Conservation (phyloP, 1,284 basidiomycete species). For the Rhodotorula sp. region DNA sequence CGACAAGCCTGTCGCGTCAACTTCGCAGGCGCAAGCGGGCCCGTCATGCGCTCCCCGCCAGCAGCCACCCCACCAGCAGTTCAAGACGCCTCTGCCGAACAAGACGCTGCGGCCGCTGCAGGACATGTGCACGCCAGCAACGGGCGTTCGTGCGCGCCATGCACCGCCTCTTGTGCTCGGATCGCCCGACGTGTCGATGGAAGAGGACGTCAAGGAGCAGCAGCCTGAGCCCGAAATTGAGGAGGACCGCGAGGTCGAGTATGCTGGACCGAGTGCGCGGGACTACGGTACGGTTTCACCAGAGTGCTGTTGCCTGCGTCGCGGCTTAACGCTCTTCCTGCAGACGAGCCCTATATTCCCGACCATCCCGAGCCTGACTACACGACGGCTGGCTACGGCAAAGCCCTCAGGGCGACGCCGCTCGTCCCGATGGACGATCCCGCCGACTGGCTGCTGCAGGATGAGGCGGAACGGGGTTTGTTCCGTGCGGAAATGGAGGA, state of each 20-base stretch:
- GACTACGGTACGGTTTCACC: constrained; percentile 16
- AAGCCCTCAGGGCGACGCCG: constrained; percentile 1
- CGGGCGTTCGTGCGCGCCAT: background rate
- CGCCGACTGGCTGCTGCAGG: constrained; percentile 7
- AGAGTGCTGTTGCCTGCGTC: too few relatives aligned
- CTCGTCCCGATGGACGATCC: background rate
- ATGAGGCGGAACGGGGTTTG: background rate
- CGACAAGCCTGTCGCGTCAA: constrained; percentile 12
- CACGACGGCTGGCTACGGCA: constrained; percentile 17
- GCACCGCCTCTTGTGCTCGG: constrained; percentile 8
- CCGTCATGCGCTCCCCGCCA: constrained; percentile 10
- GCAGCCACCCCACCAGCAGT: background rate
- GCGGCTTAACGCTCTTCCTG: background rate
- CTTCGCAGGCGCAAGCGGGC: constrained; percentile 7
- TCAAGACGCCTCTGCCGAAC: constrained; percentile 10
- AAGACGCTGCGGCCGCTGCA: constrained; percentile 9
- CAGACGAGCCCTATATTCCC: constrained; percentile 31
- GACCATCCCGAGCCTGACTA: constrained; percentile 21
- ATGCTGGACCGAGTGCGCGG: constrained; percentile 24
- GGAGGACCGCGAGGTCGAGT: constrained; percentile 26
- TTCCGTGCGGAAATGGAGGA: constrained; percentile 11
- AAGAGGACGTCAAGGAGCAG: constrained; percentile 6
- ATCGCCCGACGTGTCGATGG: constrained; percentile 22
- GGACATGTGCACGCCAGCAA: constrained; percentile 15
- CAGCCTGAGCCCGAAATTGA: constrained; percentile 2